These are phyloP conservation scores for Calycina marina DNA, from an alignment of 2,329 filamentous ascomycete species.

Conservation along the genomic window DNA sequence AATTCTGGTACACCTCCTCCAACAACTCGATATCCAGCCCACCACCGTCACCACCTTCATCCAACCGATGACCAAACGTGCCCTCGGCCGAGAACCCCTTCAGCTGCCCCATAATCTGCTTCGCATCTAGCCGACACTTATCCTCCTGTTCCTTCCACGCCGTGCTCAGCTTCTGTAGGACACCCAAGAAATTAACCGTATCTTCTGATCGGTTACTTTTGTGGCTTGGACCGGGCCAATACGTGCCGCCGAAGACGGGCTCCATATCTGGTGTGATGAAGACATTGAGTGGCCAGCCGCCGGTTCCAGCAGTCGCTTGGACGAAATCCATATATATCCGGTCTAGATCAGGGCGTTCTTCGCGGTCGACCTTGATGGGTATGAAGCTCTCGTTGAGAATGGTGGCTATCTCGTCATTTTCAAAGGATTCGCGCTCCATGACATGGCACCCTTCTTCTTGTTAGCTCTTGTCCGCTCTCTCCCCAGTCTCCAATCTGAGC, in stretches of 20 bases:
- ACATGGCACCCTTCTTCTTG: slow-evolving; percentile 57
- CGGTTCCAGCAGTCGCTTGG: slow-evolving; percentile 77
- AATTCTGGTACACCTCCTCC: slow-evolving; percentile 77
- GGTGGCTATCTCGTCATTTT: slow-evolving; percentile 63
- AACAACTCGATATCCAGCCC: slow-evolving; percentile 78
- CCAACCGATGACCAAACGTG: slow-evolving; percentile 36
- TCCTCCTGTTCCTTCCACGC: slow-evolving; percentile 74
- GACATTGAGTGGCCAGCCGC: slow-evolving; percentile 93
- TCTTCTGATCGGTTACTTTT: slow-evolving; percentile 30
- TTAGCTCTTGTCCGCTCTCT: slow-evolving; percentile 1
- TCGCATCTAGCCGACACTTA: slow-evolving; percentile 70
- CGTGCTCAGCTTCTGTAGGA: slow-evolving; percentile 61
- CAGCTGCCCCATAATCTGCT: slow-evolving; percentile 67
- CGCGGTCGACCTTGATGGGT: slow-evolving; percentile 82
- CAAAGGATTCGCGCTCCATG: slow-evolving; percentile 86
- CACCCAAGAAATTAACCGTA: slow-evolving; percentile 66
- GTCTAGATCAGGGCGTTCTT: slow-evolving; percentile 88
- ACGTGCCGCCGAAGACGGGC: slow-evolving; percentile 90
- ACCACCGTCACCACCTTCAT: slow-evolving; percentile 46
- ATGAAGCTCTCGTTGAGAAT: slow-evolving; percentile 80
- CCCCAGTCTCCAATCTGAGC: background rate
- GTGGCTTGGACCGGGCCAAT: slow-evolving; percentile 53
- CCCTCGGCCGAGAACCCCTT: slow-evolving; percentile 83
- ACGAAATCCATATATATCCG: slow-evolving; percentile 98
- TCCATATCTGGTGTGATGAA: slow-evolving; percentile 88